phyloP scores from a whole-genome alignment of 2,329 filamentous ascomycete species.

The Elsinoe arachidis region DNA sequence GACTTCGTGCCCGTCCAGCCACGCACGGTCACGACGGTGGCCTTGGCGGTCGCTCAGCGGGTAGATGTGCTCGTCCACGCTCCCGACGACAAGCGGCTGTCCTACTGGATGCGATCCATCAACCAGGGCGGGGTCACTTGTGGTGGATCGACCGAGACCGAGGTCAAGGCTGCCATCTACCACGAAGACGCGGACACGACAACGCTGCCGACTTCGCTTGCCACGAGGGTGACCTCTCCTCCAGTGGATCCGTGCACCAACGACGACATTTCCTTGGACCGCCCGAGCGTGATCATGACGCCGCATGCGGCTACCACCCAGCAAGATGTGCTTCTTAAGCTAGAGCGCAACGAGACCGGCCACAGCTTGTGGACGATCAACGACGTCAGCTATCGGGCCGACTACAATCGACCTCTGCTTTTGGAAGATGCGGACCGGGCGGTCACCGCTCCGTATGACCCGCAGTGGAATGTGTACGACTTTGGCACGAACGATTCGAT shows the following conservation, averaged over 20 bases:
- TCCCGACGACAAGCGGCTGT: conserved; percentile 24
- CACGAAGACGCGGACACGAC: conserved; percentile 25
- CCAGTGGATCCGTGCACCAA: conserved; percentile 17
- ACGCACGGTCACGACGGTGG: conserved; percentile 53
- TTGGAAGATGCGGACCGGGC: conserved; percentile 20
- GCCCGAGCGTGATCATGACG: conserved; percentile 18
- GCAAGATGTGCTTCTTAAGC: conserved; percentile 19
- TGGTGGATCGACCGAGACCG: conserved; percentile 20
- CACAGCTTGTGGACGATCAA: conserved; percentile 45
- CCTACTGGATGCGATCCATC: conserved; percentile 31
- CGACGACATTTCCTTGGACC: conserved; percentile 19
- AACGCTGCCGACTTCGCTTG: conserved; percentile 20
- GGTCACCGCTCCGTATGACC: conserved; percentile 15
- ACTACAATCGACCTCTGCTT: conserved; percentile 23
- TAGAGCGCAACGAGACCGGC: conserved; percentile 32
- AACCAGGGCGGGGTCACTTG: conserved; percentile 16
- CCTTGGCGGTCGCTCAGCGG: conserved; percentile 50
- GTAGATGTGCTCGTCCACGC: conserved; percentile 40
- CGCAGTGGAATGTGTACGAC: conserved; percentile 36
- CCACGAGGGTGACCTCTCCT: conserved; percentile 15
- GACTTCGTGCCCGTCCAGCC: conserved; percentile 56
- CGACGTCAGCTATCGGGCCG: conserved; percentile 34
- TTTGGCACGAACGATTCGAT: conserved; percentile 45
- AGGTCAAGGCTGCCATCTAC: conserved; percentile 29
- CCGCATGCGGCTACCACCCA: conserved; percentile 19